Percentiles rank a stretch among this genome's conserved stretches.
phyloP scores from a whole-genome alignment of 108 stramenopile species.

The Nitzschia palea region DNA sequence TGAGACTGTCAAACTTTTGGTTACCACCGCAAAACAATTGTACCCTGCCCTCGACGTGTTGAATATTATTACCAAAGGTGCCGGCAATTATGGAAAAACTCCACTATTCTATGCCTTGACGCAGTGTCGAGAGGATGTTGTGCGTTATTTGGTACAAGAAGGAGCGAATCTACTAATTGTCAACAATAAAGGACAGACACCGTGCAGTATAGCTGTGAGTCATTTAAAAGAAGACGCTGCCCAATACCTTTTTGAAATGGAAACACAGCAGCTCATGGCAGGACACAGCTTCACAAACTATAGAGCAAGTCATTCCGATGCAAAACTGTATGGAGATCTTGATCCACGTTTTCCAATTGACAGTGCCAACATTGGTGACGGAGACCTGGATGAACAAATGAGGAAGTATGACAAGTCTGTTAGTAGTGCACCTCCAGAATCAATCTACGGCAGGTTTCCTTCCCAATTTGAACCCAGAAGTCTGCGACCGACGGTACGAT shows the following conservation, averaged over 20 bases:
- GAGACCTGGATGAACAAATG: slow-evolving; percentile 6
- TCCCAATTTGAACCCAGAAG: slow-evolving; percentile 23
- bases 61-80: slow-evolving; percentile 48
- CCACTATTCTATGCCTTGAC: slow-evolving; percentile 79
- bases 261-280: slow-evolving; percentile 3
- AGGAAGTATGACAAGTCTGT: slow-evolving; percentile 14
- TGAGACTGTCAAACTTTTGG: slow-evolving; percentile 44
- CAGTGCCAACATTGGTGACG: slow-evolving; percentile 17
- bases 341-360: slow-evolving; percentile 59
- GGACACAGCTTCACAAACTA: slow-evolving; percentile 44
- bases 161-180: slow-evolving; percentile 63
- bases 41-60: slow-evolving; percentile 27
- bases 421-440: background rate
- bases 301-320: slow-evolving; percentile 54
- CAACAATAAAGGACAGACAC: slow-evolving; percentile 86
- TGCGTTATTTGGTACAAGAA: slow-evolving; percentile 38
- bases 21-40: slow-evolving; percentile 29
- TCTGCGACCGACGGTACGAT: slow-evolving; percentile 31
- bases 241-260: slow-evolving; percentile 13
- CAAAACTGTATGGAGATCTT: slow-evolving; percentile 64
- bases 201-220: slow-evolving; percentile 52
- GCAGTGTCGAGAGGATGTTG: slow-evolving; percentile 63
- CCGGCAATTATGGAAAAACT: slow-evolving; percentile 74
- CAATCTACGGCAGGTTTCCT: slow-evolving; percentile 8
- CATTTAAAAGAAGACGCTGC: slow-evolving; percentile 19